Evolutionary conservation across 306 rosid genomes (phyloP), one percentile per base, ranked within the genome.

Genomic region (Canavalia gladiata): DNA sequence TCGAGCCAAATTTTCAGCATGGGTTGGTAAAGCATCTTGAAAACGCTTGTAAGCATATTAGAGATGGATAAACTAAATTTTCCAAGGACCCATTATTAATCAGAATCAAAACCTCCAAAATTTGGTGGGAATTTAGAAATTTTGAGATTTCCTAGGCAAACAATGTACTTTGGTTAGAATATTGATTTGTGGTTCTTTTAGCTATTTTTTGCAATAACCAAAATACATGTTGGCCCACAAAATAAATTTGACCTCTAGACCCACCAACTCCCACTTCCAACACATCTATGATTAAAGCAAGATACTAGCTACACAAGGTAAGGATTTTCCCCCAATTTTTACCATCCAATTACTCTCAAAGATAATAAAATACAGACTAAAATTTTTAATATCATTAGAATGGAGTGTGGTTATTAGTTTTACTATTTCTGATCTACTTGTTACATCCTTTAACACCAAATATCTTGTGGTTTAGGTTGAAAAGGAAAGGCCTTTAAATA

Each of bases 381-480:
- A 59, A 65, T 52, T 76, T 54, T 55, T 52, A 50, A 47, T 60
- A 8, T 68, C 29, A 50, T 35, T 7, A 8, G 8, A 58, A 31
- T 74, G 71, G 25, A 43, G 66, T 35, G 88, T 73, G 54, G 55
- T 41, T 72, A 54, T 31, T 75, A 59, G 78, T 52, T 86, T 76
- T 56, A 71, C 71, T 25, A 25, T 25, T 60, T 51, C 52, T 33
- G 64, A 54, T 39, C 41, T 78, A 62, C 63, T 49, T 87, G 50
- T 52, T 46, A 30, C 65, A 46, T 75, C 58, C 73, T 82, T 87
- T 59, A 54, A 8, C 54, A 43, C 58, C 46, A 58, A 68, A 66
- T 70, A 75, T 69, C 84, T 85, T 82, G 88, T 80, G 85, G 88
- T 50, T 78, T 86, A 52, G 76, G 77, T 78, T 87, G 87, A 88